A percentile compares a stretch with the other conserved stretches of the same genome.
These are phyloP conservation scores for Fusarium sp. DNA, from an alignment of 2,329 filamentous ascomycete species.

Conservation along the genomic window DNA sequence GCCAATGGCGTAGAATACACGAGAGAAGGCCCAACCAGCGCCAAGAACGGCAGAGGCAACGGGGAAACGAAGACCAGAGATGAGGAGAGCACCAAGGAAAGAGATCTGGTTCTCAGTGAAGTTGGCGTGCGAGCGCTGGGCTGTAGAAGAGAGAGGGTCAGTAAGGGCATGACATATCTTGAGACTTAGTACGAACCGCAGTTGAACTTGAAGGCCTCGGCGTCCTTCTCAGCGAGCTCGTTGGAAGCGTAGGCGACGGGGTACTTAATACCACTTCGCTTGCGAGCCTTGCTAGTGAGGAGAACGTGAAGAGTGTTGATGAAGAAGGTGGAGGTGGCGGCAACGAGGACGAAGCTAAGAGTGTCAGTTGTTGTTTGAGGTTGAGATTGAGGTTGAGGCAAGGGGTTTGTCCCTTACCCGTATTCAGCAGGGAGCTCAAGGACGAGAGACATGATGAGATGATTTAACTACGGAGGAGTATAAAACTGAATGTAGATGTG, in stretches of 20 bases:
- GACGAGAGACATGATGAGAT: slow-evolving; percentile 56
- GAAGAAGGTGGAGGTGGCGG: slow-evolving; percentile 67
- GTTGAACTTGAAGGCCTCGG: slow-evolving; percentile 69
- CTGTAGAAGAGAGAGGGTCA: slow-evolving; percentile 44
- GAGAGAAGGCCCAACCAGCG: slow-evolving; percentile 62
- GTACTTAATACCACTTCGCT: slow-evolving; percentile 65
- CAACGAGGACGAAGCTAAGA: slow-evolving; percentile 70
- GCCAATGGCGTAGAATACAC: slow-evolving; percentile 66
- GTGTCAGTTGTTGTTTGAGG: slow-evolving; percentile 9
- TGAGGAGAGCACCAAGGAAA: slow-evolving; percentile 63
- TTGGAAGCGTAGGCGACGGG: slow-evolving; percentile 67
- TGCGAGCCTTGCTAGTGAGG: slow-evolving; percentile 63
- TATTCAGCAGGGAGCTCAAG: slow-evolving; percentile 62
- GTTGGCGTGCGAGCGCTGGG: slow-evolving; percentile 72
- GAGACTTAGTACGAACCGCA: slow-evolving; percentile 59
- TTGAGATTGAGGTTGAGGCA: background rate
- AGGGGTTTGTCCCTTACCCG: slow-evolving; percentile 54
- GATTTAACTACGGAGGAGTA: background rate
- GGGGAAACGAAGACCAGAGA: slow-evolving; percentile 69
- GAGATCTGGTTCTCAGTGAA: slow-evolving; percentile 71
- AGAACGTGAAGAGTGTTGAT: slow-evolving; percentile 65
- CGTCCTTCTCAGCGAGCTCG: slow-evolving; percentile 66
- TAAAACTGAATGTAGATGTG: background rate
- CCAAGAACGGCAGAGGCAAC: slow-evolving; percentile 62
- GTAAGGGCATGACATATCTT: background rate